phyloP scores from a whole-genome alignment of 2,329 filamentous ascomycete species.

The Talaromyces sp. region DNA sequence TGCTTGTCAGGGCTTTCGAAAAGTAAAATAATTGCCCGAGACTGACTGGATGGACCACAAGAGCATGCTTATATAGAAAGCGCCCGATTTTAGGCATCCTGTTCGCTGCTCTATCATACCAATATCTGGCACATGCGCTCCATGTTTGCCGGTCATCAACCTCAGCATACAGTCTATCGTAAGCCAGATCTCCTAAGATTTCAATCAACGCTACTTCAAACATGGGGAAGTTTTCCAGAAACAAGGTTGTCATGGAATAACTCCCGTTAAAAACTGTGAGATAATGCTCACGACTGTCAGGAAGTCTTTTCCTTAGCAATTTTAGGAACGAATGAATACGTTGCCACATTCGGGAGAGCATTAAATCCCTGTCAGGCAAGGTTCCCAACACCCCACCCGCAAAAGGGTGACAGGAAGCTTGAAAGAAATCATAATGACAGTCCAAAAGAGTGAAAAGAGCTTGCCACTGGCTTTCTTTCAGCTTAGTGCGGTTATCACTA shows the following conservation, averaged over 20 bases:
- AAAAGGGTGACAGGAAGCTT: slow-evolving; percentile 80
- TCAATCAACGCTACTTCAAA: slow-evolving; percentile 93
- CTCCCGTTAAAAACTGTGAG: slow-evolving; percentile 73
- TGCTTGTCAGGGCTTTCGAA: slow-evolving; percentile 51
- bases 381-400: slow-evolving; percentile 62
- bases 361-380: slow-evolving; percentile 74
- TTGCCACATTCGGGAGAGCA: slow-evolving; percentile 92
- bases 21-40: slow-evolving; percentile 57
- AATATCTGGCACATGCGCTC: slow-evolving; percentile 71
- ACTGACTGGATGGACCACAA: slow-evolving; percentile 53
- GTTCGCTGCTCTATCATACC: slow-evolving; percentile 80
- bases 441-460: slow-evolving; percentile 73
- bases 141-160: slow-evolving; percentile 72
- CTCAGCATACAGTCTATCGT: slow-evolving; percentile 89
- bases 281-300: slow-evolving; percentile 65
- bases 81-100: slow-evolving; percentile 69
- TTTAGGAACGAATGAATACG: slow-evolving; percentile 82
- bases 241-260: slow-evolving; percentile 81
- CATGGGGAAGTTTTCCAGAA: slow-evolving; percentile 76
- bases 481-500: slow-evolving; percentile 46
- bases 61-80: slow-evolving; percentile 81
- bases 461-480: slow-evolving; percentile 71
- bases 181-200: slow-evolving; percentile 76
- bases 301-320: too few relatives aligned
- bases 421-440: slow-evolving; percentile 80